Base-by-base conservation (phyloP, 306 rosid genomes). In the Prosopis cineraria region DNA sequence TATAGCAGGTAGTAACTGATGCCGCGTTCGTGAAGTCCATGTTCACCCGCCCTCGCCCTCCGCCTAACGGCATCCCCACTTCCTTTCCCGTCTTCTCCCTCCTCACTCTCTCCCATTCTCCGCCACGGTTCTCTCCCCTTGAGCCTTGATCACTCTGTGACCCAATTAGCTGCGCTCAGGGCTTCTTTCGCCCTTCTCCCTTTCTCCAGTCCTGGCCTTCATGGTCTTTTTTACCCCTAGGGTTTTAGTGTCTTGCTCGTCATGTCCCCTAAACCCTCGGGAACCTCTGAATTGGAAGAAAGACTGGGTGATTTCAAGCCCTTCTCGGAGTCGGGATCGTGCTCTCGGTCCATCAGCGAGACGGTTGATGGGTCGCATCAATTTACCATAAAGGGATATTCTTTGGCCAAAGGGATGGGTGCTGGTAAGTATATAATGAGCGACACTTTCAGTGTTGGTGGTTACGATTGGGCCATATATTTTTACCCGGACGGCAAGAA, bases 371-470 rank as follows among this genome's bases (percentile, higher is more conserved):
- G 96, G 12, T 89, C 96, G 22, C 98, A 94, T 84, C 84, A 87
- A 68, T 94, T 94, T 70, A 84, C 88, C 13, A 88, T 94, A 45
- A 90, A 89, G 72, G 98, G 98, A 0, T 93, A 93, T 67, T 91
- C 98, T 20, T n/a, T 93, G 77, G 92, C 96, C 22, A 93, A 93
- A 71, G 98, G 98, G 9, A 93, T 93, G 97, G 98, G 98, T 5
- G 83, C 91, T 0, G 98, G 97, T 0, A 91, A 84, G 80, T 88
- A 93, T 83, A 90, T 93, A n/a, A 82, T 78, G 75, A 93, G 98
- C 79, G 97, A 91, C 43, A 86, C 89, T 0, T 93, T 93, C 78
- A 87, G 85, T 48, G 97, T 93, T 13, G 98, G 97, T 31, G 98
- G 98, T 6, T 93, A 82, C 79, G 94, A 93, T 75, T 93, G 98